phyloP scores from a whole-genome alignment of 1,284 basidiomycete genomes.

The Ganoderma sinense region DNA sequence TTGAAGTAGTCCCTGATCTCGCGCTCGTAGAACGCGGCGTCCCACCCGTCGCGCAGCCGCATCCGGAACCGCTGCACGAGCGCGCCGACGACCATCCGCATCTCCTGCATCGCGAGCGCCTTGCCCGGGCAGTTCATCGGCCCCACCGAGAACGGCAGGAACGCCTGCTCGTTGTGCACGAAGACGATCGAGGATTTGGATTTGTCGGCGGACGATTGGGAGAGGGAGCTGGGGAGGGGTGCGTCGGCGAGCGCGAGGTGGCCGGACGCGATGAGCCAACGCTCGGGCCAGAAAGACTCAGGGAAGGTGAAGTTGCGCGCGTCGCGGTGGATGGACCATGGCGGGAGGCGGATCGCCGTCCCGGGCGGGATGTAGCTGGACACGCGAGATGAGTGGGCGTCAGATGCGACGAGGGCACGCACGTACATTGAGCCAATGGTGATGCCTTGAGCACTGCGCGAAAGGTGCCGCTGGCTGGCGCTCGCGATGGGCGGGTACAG shows the following conservation, averaged over 20 bases:
- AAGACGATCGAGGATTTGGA: too few species aligned
- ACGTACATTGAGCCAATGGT: constrained; percentile 36
- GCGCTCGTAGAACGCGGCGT: constrained; percentile 32
- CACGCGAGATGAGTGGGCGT: not conserved
- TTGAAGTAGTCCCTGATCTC: constrained; percentile 31
- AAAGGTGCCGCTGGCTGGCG: constrained; percentile 54
- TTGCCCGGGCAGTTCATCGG: constrained; percentile 43
- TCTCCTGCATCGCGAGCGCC: constrained; percentile 38
- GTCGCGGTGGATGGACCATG: constrained; percentile 40
- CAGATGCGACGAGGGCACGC: not conserved
- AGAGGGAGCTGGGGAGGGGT: not conserved
- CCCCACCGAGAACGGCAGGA: constrained; percentile 40
- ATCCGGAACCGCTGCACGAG: constrained; percentile 38
- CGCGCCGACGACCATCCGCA: constrained; percentile 33
- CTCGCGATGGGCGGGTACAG: constrained; percentile 60
- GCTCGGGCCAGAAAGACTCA: constrained; percentile 38
- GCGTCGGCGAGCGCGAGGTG: not conserved
- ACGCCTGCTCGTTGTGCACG: constrained; percentile 36
- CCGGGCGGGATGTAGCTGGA: constrained; percentile 37
- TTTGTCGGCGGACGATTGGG: not conserved
- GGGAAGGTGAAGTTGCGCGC: constrained; percentile 40
- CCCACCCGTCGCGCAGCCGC: constrained; percentile 33
- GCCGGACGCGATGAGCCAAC: constrained; percentile 33
- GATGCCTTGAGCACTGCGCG: constrained; percentile 22
- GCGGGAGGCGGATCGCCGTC: constrained; percentile 31